phyloP scores from a whole-genome alignment of 305 asterid species.

The Fraxinus albicans region DNA sequence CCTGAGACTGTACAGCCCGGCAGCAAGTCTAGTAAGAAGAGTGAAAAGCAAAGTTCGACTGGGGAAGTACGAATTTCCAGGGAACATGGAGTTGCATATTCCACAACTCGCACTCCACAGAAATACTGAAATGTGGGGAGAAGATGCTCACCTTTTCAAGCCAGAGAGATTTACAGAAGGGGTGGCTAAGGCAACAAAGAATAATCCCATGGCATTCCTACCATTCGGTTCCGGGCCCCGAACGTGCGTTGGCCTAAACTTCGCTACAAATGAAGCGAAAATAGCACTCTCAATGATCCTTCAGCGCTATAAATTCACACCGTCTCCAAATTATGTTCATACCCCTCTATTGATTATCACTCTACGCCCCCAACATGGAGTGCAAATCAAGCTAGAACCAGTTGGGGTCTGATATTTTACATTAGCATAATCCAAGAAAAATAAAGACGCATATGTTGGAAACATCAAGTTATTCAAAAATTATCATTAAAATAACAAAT shows the following conservation, averaged over 20 bases:
- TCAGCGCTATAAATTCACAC: slow-evolving; percentile 44
- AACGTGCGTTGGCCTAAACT: slow-evolving; percentile 52
- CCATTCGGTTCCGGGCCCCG: slow-evolving; percentile 60
- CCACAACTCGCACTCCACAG: slow-evolving; percentile 47
- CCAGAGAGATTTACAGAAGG: slow-evolving; percentile 63
- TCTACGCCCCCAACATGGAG: slow-evolving; percentile 45
- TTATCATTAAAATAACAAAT: background rate
- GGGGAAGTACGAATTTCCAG: slow-evolving; percentile 48
- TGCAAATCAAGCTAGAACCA: slow-evolving; percentile 43
- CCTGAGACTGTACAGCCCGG: slow-evolving; percentile 54
- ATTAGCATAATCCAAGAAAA: background rate
- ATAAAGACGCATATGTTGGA: background rate
- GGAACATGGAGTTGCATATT: slow-evolving; percentile 35
- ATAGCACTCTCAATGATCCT: slow-evolving; percentile 54
- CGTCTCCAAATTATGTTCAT: slow-evolving; percentile 49
- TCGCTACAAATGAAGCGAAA: slow-evolving; percentile 51
- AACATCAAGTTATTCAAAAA: background rate
- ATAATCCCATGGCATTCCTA: slow-evolving; percentile 43
- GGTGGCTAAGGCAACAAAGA: slow-evolving; percentile 46
- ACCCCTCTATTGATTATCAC: slow-evolving; percentile 39
- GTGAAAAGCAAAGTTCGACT: slow-evolving; percentile 24
- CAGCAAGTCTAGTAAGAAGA: slow-evolving; percentile 25
- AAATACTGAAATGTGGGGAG: slow-evolving; percentile 49
- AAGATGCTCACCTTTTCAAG: slow-evolving; percentile 47
- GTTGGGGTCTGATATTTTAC: background rate